These are phyloP conservation scores for Cicer bijugum DNA, from an alignment of 306 rosid genomes.

Conservation along the genomic window DNA sequence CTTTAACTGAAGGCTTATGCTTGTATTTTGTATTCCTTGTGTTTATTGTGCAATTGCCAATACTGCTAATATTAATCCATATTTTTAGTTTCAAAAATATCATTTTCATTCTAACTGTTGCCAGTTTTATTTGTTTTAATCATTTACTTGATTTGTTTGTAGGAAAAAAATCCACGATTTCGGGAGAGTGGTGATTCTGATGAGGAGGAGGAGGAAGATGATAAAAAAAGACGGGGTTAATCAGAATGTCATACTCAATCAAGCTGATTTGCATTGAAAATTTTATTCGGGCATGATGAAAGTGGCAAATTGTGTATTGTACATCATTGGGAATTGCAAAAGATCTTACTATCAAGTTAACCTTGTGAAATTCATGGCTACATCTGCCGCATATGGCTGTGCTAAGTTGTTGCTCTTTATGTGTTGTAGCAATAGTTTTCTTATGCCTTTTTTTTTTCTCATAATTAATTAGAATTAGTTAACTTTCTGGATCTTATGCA, in stretches of 20 bases:
- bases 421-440: not conserved
- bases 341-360: constrained; percentile 9
- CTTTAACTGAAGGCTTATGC: constrained; percentile 25
- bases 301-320: constrained; percentile 41
- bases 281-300: constrained; percentile 25
- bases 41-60: not conserved
- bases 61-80: not conserved
- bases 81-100: constrained; percentile 1
- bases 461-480: not conserved
- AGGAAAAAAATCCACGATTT: constrained; percentile 98
- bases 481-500: not conserved
- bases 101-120: constrained; percentile 2
- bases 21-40: constrained; percentile 14
- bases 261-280: constrained; percentile 19
- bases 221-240: constrained; percentile 60
- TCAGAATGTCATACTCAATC: constrained; percentile 23
- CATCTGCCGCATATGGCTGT: constrained; percentile 30
- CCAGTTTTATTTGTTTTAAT: constrained; percentile 1
- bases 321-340: constrained; percentile 28
- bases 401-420: not conserved
- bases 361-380: constrained; percentile 34
- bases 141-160: constrained; percentile 42
- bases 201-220: constrained; percentile 94
- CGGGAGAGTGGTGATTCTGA: constrained; percentile 98
- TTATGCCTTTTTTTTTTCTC: not conserved